Evolutionary conservation across 2,329 filamentous ascomycete genomes (phyloP), one percentile per base, ranked within the genome.

Genomic region (Arthroderma sp.): DNA sequence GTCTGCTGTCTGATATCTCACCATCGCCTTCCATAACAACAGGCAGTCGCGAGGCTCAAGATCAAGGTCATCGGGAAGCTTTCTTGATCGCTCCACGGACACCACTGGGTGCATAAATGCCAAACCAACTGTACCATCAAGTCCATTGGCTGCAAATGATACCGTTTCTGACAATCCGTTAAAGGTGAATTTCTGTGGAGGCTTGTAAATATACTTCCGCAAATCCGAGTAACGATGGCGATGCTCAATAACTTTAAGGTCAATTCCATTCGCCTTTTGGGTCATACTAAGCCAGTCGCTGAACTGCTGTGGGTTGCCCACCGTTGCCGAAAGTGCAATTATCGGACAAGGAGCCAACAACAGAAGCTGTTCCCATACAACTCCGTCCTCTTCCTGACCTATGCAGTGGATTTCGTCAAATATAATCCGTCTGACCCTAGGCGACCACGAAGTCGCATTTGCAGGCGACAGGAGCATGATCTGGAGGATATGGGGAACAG

Each of bases 341-440:
- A 89, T 83, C 0, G 82, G 83, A 52, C 82, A 88, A 1, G 82
- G 82, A 0, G 82, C 75, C 49, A 86, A 70, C 1, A 88, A 70
- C 1, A 88, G 66, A 3, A 89, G 68, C 56, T 88, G 83, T 54
- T 89, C 83, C 83, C 82, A 89, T 2, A 87, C 69, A 1, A 86
- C 66, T 43, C 83, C 83, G 51, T 88, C 83, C 5, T 86, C 80
- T 0, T 78, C 74, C 57, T 87, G 78, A 0, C 83, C 82, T 48
- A 89, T 88, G 31, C 77, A 86, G 58, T 89, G 83, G 1, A 88
- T 78, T 63, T 89, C 83, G 55, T 89, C 83, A 47, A 88, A 88
- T 42, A 88, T 86, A 56, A 88, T 86, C 40, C 82, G 73, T 53
- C 77, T 83, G 9, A 88, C 72, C 43, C 80, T 68, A 3, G 70